Percentiles rank a stretch among this genome's conserved stretches.
These are phyloP conservation scores for Hortaea werneckii DNA, from an alignment of 2,329 filamentous ascomycete genomes.

Conservation along the genomic window DNA sequence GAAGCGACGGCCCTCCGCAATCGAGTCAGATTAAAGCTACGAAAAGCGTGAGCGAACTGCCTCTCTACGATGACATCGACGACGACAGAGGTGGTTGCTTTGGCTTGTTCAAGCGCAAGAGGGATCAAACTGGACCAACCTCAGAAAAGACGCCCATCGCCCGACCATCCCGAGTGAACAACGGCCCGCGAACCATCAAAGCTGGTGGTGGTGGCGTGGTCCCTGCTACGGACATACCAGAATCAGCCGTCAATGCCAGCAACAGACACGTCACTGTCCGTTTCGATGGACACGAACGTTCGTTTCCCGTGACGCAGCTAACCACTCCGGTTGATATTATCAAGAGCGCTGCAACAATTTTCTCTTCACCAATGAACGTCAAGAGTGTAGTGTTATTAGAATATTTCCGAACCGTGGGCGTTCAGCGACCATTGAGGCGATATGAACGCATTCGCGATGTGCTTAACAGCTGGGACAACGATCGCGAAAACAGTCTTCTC, in stretches of 20 bases:
- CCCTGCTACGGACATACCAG: constrained; percentile 61
- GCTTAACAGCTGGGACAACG: constrained; percentile 85
- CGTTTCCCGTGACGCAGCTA: constrained; percentile 60
- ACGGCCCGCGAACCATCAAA: constrained; percentile 26
- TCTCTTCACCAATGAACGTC: constrained; percentile 55
- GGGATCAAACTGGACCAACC: constrained; percentile 7
- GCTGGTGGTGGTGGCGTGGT: constrained; percentile 38
- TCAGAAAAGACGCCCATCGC: constrained; percentile 10
- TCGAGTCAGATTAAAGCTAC: constrained; percentile 24
- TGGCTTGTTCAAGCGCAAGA: constrained; percentile 26
- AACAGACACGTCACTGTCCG: constrained; percentile 67
- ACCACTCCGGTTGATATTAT: constrained; percentile 69
- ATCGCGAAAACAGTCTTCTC: constrained; percentile 64
- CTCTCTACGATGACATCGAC: constrained; percentile 11
- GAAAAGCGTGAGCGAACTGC: constrained; percentile 16
- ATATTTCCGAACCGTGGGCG: constrained; percentile 60
- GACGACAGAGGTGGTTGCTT: constrained; percentile 21
- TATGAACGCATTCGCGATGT: constrained; percentile 83
- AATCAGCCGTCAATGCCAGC: constrained; percentile 67
- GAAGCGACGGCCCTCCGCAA: constrained; percentile 18
- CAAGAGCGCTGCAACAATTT: constrained; percentile 51
- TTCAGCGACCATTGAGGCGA: constrained; percentile 71
- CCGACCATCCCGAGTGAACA: constrained; percentile 12
- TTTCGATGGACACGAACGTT: constrained; percentile 58
- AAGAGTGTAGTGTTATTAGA: constrained; percentile 65